Percentiles rank a stretch among this genome's conserved stretches.
Conservation (phyloP, 768 basidiomycete species). For the Russula abietina region DNA sequence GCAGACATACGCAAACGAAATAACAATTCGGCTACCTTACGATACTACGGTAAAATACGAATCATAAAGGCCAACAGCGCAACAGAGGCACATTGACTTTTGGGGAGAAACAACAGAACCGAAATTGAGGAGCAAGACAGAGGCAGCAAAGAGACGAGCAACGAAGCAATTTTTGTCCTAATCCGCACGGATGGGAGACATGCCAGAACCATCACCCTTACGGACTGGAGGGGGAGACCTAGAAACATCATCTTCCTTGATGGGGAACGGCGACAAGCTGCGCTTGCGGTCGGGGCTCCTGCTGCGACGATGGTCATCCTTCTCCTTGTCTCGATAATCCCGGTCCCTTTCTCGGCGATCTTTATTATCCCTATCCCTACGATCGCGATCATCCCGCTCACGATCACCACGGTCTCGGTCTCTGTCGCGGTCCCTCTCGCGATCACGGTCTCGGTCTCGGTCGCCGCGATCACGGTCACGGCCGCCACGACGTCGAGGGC, state of each 20-base stretch:
- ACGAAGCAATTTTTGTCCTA: slow-evolving; percentile 33
- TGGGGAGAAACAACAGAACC: slow-evolving; percentile 5
- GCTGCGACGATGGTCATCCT: slow-evolving; percentile 37
- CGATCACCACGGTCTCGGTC: slow-evolving; percentile 32
- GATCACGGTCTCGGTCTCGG: slow-evolving; percentile 4
- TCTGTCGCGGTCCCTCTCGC: slow-evolving; percentile 32
- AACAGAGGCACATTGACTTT: neutral
- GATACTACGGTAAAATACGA: slow-evolving; percentile 13
- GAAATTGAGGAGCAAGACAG: slow-evolving; percentile 8
- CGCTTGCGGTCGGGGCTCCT: slow-evolving; percentile 44
- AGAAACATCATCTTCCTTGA: slow-evolving; percentile 40
- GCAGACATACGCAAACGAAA: neutral
- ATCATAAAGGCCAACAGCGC: slow-evolving; percentile 8
- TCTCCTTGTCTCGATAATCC: slow-evolving; percentile 37
- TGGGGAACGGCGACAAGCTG: slow-evolving; percentile 39
- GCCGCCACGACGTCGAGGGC: slow-evolving; percentile 43
- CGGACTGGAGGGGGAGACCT: slow-evolving; percentile 47
- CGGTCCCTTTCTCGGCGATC: slow-evolving; percentile 35
- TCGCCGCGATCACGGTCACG: slow-evolving; percentile 22
- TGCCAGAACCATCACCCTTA: slow-evolving; percentile 42
- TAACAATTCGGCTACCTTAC: neutral
- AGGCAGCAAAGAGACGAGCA: slow-evolving; percentile 8
- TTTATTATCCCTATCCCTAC: slow-evolving; percentile 24
- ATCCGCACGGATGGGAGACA: slow-evolving; percentile 46
- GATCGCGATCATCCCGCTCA: slow-evolving; percentile 23